Conservation (phyloP, 1,139 yeast genomes). For the Suhomyces panamericanus region DNA sequence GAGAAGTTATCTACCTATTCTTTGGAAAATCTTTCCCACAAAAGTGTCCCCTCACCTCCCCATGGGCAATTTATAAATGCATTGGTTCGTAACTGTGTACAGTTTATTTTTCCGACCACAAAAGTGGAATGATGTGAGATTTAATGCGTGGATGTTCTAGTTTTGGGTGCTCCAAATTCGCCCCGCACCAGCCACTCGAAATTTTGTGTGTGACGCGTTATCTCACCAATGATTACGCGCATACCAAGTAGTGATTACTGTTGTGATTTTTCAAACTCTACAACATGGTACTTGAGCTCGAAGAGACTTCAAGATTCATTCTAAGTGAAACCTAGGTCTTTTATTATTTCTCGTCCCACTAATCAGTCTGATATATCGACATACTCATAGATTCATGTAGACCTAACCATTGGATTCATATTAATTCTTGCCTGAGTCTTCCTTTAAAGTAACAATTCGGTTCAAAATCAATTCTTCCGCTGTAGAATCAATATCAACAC, state of each 20-base stretch:
- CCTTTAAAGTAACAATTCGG: slow-evolving; percentile 88
- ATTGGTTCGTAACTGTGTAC: neutral
- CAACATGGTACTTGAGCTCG: too few species aligned
- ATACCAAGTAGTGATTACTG: too few species aligned
- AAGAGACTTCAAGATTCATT: too few species aligned
- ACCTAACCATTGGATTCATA: neutral
- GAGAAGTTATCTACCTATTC: too few species aligned
- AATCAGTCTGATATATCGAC: neutral
- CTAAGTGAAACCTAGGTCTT: too few species aligned
- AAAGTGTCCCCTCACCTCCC: neutral
- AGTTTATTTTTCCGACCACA: neutral
- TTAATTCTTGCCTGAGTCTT: slow-evolving; percentile 51
- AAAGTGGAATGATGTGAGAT: neutral
- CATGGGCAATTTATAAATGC: neutral
- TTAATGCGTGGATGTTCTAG: too few species aligned
- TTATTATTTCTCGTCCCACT: neutral
- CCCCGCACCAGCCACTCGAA: neutral
- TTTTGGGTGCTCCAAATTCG: neutral
- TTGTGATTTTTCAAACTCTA: too few species aligned
- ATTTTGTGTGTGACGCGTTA: neutral
- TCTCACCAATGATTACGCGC: too few species aligned
- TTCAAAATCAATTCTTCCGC: slow-evolving; percentile 67
- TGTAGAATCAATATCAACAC: slow-evolving; percentile 78
- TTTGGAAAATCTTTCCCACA: neutral
- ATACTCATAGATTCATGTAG: neutral